phyloP scores from a whole-genome alignment of 371 early-diverging fungal species.

The Actinomortierella ambigua region DNA sequence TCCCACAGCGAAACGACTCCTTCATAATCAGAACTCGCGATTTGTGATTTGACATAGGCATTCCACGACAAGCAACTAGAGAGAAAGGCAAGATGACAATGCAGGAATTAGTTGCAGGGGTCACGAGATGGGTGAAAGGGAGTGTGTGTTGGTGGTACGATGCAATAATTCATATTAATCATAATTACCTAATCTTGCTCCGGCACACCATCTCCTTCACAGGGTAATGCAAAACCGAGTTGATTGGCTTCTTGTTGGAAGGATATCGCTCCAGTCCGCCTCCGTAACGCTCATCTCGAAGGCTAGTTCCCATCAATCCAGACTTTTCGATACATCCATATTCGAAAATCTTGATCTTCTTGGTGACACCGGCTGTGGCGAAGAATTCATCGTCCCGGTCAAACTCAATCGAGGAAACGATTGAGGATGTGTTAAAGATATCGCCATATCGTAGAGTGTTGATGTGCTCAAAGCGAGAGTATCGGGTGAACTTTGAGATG shows the following conservation, averaged over 20 bases:
- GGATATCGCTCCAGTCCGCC: conserved; percentile 16
- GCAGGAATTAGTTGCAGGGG: background rate
- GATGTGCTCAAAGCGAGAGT: conserved; percentile 66
- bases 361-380: conserved; percentile 92
- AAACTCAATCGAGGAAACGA: conserved; percentile 93
- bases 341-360: conserved; percentile 90
- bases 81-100: background rate
- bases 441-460: conserved; percentile 84
- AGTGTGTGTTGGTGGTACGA: background rate
- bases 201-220: conserved; percentile 62
- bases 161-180: too few species aligned
- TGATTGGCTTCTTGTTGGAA: conserved; percentile 38
- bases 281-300: conserved; percentile 25
- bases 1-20: conserved; percentile 90
- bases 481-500: conserved; percentile 71
- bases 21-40: conserved; percentile 90
- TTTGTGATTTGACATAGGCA: conserved; percentile 77
- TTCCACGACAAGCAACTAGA: conserved; percentile 90
- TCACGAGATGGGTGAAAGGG: background rate
- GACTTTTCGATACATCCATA: conserved; percentile 66
- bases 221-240: conserved; percentile 63
- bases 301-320: conserved; percentile 41
- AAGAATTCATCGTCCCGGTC: conserved; percentile 90
- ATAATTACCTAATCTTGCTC: conserved; percentile 57
- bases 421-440: conserved; percentile 65